These are phyloP conservation scores for Pseudomonodictys pantanalensis DNA, from an alignment of 495 filamentous ascomycete species.

Conservation along the genomic window DNA sequence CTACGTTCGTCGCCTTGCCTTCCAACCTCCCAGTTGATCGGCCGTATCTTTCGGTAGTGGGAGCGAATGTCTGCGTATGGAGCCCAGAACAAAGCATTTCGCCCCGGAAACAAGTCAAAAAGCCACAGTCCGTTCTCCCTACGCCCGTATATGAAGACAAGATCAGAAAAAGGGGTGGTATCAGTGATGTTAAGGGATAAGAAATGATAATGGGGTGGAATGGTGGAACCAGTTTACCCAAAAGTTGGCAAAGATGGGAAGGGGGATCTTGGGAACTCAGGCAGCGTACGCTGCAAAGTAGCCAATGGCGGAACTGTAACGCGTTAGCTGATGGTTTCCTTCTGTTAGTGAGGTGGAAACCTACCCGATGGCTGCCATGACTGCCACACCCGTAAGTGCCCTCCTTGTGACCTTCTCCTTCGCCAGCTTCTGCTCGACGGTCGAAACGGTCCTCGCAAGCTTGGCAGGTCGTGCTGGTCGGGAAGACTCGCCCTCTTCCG, in stretches of 20 bases:
- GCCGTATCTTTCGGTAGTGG: too few relatives aligned
- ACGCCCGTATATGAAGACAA: slow-evolving; percentile 5
- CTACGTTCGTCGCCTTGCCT: slow-evolving; percentile 1
- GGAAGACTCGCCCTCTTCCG: slow-evolving; percentile 56
- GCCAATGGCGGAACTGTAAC: slow-evolving; percentile 7
- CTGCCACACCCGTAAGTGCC: slow-evolving; percentile 78
- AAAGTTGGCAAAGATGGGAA: background rate
- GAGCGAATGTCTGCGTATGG: slow-evolving; percentile 3
- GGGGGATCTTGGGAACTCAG: background rate
- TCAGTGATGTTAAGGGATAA: slow-evolving; percentile 8
- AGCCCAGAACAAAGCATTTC: background rate
- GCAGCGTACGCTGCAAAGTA: slow-evolving; percentile 10
- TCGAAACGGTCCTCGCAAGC: slow-evolving; percentile 69
- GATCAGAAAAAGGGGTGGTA: slow-evolving; percentile 18
- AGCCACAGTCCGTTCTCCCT: background rate
- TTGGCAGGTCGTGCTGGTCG: slow-evolving; percentile 48
- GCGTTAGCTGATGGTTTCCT: background rate
- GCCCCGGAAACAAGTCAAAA: too few relatives aligned
- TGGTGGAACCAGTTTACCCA: background rate
- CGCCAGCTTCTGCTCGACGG: slow-evolving; percentile 69
- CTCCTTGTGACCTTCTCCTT: slow-evolving; percentile 79
- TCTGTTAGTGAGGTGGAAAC: slow-evolving; percentile 39
- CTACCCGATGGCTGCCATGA: slow-evolving; percentile 84
- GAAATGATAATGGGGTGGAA: background rate
- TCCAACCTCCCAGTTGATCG: too few relatives aligned